These are phyloP conservation scores for Magnolia sinica DNA, from an alignment of 164 flowering plant species.

Conservation along the genomic window DNA sequence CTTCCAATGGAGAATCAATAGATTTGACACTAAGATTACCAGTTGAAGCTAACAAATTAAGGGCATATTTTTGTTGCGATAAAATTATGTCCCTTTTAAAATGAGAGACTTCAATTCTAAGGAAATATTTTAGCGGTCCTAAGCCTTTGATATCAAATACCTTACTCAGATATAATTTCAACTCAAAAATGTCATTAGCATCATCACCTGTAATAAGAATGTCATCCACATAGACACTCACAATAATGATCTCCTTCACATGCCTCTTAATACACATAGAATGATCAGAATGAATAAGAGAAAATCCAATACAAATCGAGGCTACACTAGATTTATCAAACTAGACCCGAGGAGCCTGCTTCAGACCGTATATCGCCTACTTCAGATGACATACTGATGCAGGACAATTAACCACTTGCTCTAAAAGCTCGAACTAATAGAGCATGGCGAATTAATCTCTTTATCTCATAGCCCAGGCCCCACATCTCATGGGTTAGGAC, in stretches of 20 bases:
- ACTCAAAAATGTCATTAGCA: neutral
- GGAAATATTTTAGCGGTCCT: neutral
- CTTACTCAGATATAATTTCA: neutral
- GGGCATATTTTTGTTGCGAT: neutral
- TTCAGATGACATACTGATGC: neutral
- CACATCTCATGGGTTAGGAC: no score
- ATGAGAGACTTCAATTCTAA: neutral
- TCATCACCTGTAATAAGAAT: neutral
- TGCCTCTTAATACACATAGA: neutral
- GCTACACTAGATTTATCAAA: neutral
- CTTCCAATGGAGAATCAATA: neutral
- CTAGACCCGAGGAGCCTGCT: neutral
- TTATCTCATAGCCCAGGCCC: no score
- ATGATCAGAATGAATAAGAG: neutral
- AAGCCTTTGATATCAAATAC: neutral
- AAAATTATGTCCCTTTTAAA: neutral
- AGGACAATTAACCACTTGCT: no score
- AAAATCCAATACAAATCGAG: neutral
- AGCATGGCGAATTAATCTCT: no score
- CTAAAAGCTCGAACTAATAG: no score
- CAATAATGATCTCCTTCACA: neutral
- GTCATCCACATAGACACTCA: neutral
- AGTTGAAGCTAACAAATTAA: neutral
- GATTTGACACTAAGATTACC: neutral
- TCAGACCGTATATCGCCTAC: neutral